phyloP scores from a whole-genome alignment of 441 rosid genomes.

The Melastoma candidum region DNA sequence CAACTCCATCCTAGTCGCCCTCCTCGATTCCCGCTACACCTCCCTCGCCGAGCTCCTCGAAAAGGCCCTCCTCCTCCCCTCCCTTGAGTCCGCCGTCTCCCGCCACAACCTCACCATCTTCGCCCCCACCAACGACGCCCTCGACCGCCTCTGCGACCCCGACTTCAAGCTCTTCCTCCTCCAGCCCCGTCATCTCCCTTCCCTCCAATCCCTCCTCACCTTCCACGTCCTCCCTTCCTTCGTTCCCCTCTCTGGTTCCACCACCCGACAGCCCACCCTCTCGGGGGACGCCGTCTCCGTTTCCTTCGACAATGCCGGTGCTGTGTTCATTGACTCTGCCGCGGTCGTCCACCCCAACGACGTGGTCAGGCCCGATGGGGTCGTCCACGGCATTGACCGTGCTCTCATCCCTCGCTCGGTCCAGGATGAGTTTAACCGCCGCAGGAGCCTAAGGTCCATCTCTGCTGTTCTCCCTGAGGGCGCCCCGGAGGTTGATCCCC shows the following conservation, averaged over 20 bases:
- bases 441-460: conserved; percentile 65
- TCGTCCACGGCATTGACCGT: conserved; percentile 72
- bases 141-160: conserved; percentile 74
- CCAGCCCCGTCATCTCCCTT: conserved; percentile 70
- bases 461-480: conserved; percentile 78
- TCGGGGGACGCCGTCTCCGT: conserved; percentile 36
- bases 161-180: conserved; percentile 80
- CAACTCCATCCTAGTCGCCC: conserved; percentile 80
- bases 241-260: conserved; percentile 9
- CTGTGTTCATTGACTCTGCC: conserved; percentile 28
- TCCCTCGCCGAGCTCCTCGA: conserved; percentile 82
- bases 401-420: conserved; percentile 70
- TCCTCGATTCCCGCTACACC: conserved; percentile 87
- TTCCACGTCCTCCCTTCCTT: conserved; percentile 68
- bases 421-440: conserved; percentile 64
- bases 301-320: conserved; percentile 19
- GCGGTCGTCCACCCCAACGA: conserved; percentile 49
- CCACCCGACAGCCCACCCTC: conserved; percentile 38
- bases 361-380: conserved; percentile 68
- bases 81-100: conserved; percentile 75
- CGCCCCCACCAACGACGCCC: conserved; percentile 78
- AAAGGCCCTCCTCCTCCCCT: conserved; percentile 77
- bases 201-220: conserved; percentile 61
- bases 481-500: conserved; percentile 79
- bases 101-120: conserved; percentile 78